Percentiles rank a stretch among this genome's conserved stretches.
phyloP scores from a whole-genome alignment of 179 eudicot genomes.

The Monotropa hypopitys region DNA sequence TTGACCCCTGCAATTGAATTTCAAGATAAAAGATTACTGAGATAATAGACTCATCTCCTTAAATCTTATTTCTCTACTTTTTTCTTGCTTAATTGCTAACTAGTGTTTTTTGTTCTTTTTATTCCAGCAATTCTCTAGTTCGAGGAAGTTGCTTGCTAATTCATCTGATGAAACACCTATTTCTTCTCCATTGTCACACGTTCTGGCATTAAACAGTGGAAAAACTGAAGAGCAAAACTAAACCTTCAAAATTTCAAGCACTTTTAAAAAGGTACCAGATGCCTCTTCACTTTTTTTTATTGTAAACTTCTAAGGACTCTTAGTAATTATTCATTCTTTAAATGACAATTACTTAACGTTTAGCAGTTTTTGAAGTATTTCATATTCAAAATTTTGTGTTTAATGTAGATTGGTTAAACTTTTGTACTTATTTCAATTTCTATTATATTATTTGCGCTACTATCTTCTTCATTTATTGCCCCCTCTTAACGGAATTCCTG shows the following conservation, averaged over 20 bases:
- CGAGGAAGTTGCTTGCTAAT: constrained; percentile 54
- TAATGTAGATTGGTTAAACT: too few relatives aligned
- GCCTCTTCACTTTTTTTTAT: constrained; percentile 3
- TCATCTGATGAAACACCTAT: constrained; percentile 58
- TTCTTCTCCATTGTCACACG: constrained; percentile 71
- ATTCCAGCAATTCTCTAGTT: constrained; percentile 50
- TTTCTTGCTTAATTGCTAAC: not conserved
- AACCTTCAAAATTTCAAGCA: constrained; percentile 71
- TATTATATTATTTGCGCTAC: too few relatives aligned
- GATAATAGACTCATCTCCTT: not conserved
- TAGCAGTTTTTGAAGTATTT: too few relatives aligned
- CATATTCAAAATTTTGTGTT: too few relatives aligned
- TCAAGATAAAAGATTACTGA: too few relatives aligned
- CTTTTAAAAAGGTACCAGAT: constrained; percentile 47
- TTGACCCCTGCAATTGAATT: not conserved
- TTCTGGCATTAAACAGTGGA: constrained; percentile 37
- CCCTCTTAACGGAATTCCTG: too few relatives aligned
- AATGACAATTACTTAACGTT: too few relatives aligned
- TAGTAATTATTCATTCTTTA: too few relatives aligned
- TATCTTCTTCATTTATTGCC: too few relatives aligned
- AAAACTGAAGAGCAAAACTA: constrained; percentile 54
- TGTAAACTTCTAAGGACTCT: not conserved
- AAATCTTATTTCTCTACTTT: not conserved
- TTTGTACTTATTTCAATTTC: too few relatives aligned
- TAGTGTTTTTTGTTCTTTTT: not conserved